phyloP scores from a whole-genome alignment of 257 asterid genomes.

The Lithospermum erythrorhizon region DNA sequence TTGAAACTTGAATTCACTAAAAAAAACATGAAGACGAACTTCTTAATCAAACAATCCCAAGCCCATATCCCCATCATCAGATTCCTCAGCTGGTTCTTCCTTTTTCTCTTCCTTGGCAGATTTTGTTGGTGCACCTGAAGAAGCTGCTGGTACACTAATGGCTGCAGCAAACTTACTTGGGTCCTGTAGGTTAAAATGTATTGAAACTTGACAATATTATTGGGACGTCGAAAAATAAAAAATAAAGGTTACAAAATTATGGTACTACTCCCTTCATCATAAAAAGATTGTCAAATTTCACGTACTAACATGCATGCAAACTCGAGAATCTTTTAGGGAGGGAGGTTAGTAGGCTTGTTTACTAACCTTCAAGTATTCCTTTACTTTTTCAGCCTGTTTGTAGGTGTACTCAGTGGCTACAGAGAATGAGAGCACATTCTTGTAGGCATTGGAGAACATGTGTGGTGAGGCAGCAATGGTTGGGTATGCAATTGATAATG shows the following conservation, averaged over 20 bases:
- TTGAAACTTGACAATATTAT: too few species aligned
- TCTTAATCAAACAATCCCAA: constrained; percentile 19
- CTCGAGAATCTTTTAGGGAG: too few species aligned
- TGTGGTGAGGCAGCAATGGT: constrained; percentile 25
- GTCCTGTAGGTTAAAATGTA: too few species aligned
- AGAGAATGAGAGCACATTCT: constrained; percentile 25
- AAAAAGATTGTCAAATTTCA: too few species aligned
- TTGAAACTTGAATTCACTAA: too few species aligned
- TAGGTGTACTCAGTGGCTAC: constrained; percentile 22
- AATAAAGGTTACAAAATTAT: too few species aligned
- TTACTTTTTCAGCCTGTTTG: constrained; percentile 24
- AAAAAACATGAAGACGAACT: not conserved
- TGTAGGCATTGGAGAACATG: constrained; percentile 25
- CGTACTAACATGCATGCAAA: too few species aligned
- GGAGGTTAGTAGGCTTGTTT: not conserved
- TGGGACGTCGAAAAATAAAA: too few species aligned
- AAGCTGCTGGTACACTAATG: not conserved
- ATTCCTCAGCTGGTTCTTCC: constrained; percentile 24
- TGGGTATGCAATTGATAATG: constrained; percentile 20
- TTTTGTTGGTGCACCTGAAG: constrained; percentile 3
- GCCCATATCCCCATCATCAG: constrained; percentile 19
- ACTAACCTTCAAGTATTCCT: constrained; percentile 22
- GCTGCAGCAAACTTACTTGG: too few species aligned
- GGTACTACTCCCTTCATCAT: too few species aligned
- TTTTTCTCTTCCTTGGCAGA: constrained; percentile 19